Conservation (phyloP, 306 rosid genomes). For the Citrullus mucosospermus region DNA sequence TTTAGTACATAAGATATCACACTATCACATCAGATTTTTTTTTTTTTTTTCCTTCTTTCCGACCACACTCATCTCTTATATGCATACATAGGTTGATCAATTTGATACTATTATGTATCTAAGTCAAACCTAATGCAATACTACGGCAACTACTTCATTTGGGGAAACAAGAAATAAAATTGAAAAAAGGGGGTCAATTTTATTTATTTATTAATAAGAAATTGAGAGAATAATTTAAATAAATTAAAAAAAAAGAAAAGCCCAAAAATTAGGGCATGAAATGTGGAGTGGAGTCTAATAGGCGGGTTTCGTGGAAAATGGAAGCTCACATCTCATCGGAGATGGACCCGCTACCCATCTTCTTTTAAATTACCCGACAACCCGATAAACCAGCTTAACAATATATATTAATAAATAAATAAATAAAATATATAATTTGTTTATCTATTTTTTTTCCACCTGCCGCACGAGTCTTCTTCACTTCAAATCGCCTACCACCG, state of each 20-base stretch:
- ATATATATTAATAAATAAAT: neutral
- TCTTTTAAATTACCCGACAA: neutral
- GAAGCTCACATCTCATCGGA: neutral
- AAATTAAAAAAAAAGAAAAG: neutral
- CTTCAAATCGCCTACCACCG: neutral
- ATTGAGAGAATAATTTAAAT: neutral
- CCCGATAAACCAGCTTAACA: neutral
- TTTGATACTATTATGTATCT: neutral
- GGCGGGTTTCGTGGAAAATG: neutral
- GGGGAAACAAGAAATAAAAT: neutral
- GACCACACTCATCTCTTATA: neutral
- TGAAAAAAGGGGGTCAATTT: neutral
- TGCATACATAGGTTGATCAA: neutral
- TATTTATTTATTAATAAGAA: too few species aligned
- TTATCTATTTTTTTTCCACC: neutral
- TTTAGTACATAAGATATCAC: neutral
- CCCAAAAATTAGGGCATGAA: constrained; percentile 4
- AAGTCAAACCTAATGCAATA: neutral
- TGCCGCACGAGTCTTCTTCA: neutral
- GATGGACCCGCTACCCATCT: neutral
- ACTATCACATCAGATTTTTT: neutral
- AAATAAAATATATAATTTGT: neutral
- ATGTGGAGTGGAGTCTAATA: neutral
- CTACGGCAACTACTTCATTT: neutral
- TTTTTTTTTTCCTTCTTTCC: neutral